Base-by-base conservation (phyloP, 495 filamentous ascomycete genomes). In the Tuber microsphaerosporum region DNA sequence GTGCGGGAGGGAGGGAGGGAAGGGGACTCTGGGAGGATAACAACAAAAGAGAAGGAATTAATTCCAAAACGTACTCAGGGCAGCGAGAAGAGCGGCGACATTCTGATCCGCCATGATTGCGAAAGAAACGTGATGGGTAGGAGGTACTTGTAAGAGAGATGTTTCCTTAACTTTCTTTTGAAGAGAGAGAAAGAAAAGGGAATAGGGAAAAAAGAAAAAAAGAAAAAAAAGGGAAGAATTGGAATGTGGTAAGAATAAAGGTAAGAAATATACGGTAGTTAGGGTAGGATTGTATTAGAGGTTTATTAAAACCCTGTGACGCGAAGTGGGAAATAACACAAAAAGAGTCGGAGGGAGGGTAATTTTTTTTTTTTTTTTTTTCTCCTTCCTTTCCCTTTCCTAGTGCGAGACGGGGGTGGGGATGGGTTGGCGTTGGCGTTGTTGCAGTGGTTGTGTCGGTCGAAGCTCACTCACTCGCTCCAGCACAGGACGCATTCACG, bases 61-160 rank as follows among this genome's bases (percentile, higher is more conserved):
- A 34, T 65, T 34, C 56, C 26, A 65, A 34, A 65, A 61, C 74
- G 44, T 82, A 82, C 81, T 82, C 45, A 83, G 74, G 43, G 81
- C 81, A 70, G 81, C 81, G 34, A 83, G 73, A 31, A 83, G 76
- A 70, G 81, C 81, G 71, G 81, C 81, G 43, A 83, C 81, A 45
- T 83, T 82, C 48, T 83, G 81, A 45, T 82, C 81, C 43, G 81
- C 81, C 81, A 83, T 83, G n/a, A 72, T 72, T 8, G 44, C 20
- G 56, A 75, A 61, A 45, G 39, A 71, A 69, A 43, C 51, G 70
- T 72, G 70, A 68, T 70, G 70, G 37, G 41, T 39, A 51, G 39
- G 56, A 37, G 16, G 44, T n/a, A n/a, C n/a, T n/a, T n/a, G n/a
- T 22, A 42, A 56, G 51, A 20, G 72, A 34, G 72, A 65, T 43